A percentile compares a stretch with the other conserved stretches of the same genome.
Conservation (phyloP, 306 rosid species). For the Medicago arabica region DNA sequence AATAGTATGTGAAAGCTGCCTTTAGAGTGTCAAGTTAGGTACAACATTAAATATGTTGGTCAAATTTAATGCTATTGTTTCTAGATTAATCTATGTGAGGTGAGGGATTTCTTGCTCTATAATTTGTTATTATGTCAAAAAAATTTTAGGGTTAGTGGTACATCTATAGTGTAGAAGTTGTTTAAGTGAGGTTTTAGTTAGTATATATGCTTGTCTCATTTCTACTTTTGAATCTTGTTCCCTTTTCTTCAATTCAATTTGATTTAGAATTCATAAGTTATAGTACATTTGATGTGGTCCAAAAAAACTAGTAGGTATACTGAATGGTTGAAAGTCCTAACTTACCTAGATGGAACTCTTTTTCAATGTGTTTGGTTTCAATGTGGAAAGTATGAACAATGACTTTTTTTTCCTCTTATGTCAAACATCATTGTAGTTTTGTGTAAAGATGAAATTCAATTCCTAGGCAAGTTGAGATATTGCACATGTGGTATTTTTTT, state of each 20-base stretch:
- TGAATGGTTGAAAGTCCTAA: conserved; percentile 48
- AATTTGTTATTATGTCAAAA: conserved; percentile 36
- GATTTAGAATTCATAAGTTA: conserved; percentile 28
- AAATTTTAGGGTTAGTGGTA: conserved; percentile 18
- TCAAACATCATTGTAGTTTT: not conserved
- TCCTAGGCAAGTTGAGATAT: not conserved
- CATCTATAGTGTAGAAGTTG: conserved; percentile 7
- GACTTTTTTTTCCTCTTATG: not conserved
- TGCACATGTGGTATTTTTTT: not conserved
- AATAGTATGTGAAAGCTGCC: conserved; percentile 51
- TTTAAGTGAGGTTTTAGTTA: not conserved
- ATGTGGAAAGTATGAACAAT: not conserved
- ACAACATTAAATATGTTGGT: conserved; percentile 54
- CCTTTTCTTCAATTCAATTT: conserved; percentile 20
- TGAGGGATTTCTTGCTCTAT: conserved; percentile 33
- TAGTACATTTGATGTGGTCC: conserved; percentile 41
- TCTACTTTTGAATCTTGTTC: conserved; percentile 1
- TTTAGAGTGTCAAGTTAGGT: conserved; percentile 63
- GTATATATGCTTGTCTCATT: conserved; percentile 19
- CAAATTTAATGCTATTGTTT: conserved; percentile 46
- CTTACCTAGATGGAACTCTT: conserved; percentile 30
- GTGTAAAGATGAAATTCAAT: not conserved
- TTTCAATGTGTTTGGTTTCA: conserved; percentile 11
- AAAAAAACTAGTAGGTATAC: conserved; percentile 33
- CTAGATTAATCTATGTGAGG: conserved; percentile 18